Evolutionary conservation across 495 filamentous ascomycete genomes (phyloP), one percentile per base, ranked within the genome.

Genomic region (Aspergillus homomorphus): DNA sequence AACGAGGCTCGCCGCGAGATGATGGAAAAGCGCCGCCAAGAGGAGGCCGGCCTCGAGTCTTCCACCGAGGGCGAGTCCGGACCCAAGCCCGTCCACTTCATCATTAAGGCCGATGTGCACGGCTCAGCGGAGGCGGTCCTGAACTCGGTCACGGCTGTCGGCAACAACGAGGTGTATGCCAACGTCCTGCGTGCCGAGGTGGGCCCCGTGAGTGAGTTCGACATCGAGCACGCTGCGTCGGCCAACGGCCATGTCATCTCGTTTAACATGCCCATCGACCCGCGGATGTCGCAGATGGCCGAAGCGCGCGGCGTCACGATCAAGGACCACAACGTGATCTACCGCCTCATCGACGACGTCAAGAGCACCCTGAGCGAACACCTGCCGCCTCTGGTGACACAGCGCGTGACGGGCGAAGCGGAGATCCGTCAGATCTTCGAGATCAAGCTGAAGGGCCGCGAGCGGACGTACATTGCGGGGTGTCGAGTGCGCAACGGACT

Each of bases 101-200:
- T 93, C 45, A 77, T 99, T 74, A 98, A 97, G 73, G 92, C 85
- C 45, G 95, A 99, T 67, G 94, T 98, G 16, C 85, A 84, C 55
- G 94, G 94, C 10, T 96, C 92, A 1, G 92, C 91, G 7, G 94
- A 99, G 71, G 94, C 94, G 5, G 88, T 97, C 8, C 70, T 87
- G 52, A 87, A 89, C 52, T 82, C 87, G 15, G 77, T 98, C 59
- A 74, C 82, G 20, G 80, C 84, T 54, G 73, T 96, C 52, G 91
- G 93, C 26, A 96, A 88, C 76, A 83, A 89, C 61, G 89, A 96
- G 66, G 86, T 98, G 18, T 82, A 76, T 16, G 82, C 91, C 15
- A 84, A 87, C 45, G 82, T 99, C 48, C 80, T 98, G 18, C 84
- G 88, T 22, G 86, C 85, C 2, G 82, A 80, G 12, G 88, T 96